These are phyloP conservation scores for Prunus kanzakura DNA, from an alignment of 306 rosid genomes.

Conservation along the genomic window DNA sequence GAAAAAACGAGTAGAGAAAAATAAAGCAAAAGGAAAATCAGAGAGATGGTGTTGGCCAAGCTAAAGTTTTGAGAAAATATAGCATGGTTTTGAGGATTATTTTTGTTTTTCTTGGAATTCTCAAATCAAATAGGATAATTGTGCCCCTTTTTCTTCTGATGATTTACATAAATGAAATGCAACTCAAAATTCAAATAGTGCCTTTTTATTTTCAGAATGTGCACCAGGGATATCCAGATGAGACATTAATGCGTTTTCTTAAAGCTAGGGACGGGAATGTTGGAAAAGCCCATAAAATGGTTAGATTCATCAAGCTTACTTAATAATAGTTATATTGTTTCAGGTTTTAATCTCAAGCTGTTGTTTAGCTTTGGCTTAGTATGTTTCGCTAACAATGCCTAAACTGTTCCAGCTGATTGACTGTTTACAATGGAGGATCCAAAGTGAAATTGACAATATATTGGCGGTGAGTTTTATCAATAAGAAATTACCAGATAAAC, in stretches of 20 bases:
- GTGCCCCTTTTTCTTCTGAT: not conserved
- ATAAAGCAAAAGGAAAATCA: not conserved
- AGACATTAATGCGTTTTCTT: conserved; percentile 70
- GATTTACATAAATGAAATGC: not conserved
- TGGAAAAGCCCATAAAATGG: conserved; percentile 89
- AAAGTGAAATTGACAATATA: conserved; percentile 76
- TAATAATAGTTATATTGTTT: conserved; percentile 2
- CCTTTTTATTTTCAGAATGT: conserved; percentile 58
- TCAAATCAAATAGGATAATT: not conserved
- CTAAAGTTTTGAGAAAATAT: not conserved
- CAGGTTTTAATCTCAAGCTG: not conserved
- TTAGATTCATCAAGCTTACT: conserved; percentile 33
- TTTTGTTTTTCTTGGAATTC: conserved; percentile 9
- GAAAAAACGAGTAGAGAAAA: not conserved
- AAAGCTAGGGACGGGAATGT: conserved; percentile 89
- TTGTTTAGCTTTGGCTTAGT: conserved; percentile 21
- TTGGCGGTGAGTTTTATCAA: conserved; percentile 58
- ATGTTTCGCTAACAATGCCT: conserved; percentile 28
- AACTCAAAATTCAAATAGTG: conserved; percentile 9
- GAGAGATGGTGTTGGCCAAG: not conserved
- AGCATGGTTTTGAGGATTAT: not conserved
- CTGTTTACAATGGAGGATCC: conserved; percentile 81
- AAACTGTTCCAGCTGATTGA: conserved; percentile 66
- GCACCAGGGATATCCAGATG: conserved; percentile 72
- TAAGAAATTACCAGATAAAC: not conserved